Percentiles rank a stretch among this genome's conserved stretches.
Evolutionary conservation across 306 rosid genomes (phyloP).

Genomic region (Oxytropis ochrocephala): DNA sequence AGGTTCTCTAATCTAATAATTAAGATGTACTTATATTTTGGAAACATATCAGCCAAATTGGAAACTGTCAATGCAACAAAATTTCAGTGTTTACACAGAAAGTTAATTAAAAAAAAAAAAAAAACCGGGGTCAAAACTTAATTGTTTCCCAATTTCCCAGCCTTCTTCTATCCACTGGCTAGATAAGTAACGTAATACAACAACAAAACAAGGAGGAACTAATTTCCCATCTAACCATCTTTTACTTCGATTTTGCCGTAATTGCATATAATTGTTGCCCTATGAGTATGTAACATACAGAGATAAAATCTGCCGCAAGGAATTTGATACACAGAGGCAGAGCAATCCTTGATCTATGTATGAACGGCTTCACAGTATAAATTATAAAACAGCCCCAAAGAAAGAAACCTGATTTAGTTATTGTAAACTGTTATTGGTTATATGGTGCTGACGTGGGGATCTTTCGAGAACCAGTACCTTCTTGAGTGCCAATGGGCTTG

Average conservation of each 20-base stretch:
- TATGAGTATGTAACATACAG: slow-evolving; percentile 49
- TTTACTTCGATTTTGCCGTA: slow-evolving; percentile 41
- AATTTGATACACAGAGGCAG: slow-evolving; percentile 35
- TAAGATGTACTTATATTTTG: background rate
- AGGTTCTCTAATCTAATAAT: too few species aligned
- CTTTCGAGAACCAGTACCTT: slow-evolving; percentile 50
- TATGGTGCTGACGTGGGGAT: slow-evolving; percentile 35
- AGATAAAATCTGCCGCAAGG: slow-evolving; percentile 41
- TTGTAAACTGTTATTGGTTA: slow-evolving; percentile 33
- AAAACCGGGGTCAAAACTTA: background rate
- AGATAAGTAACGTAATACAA: slow-evolving; percentile 8
- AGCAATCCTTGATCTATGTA: slow-evolving; percentile 18
- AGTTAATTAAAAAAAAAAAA: background rate
- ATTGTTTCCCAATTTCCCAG: background rate
- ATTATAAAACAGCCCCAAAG: slow-evolving; percentile 9
- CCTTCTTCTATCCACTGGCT: slow-evolving; percentile 7
- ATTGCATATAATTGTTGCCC: slow-evolving; percentile 44
- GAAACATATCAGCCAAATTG: background rate
- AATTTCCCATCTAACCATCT: slow-evolving; percentile 34
- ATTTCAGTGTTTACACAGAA: background rate
- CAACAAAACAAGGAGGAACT: slow-evolving; percentile 20
- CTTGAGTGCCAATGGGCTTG: slow-evolving; percentile 40
- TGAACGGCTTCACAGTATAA: slow-evolving; percentile 27
- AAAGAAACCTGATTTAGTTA: slow-evolving; percentile 8
- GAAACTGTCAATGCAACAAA: slow-evolving; percentile 1